These are phyloP conservation scores for Immersiporthe knoxdaviesiana DNA, from an alignment of 2,329 filamentous ascomycete species.

Conservation along the genomic window DNA sequence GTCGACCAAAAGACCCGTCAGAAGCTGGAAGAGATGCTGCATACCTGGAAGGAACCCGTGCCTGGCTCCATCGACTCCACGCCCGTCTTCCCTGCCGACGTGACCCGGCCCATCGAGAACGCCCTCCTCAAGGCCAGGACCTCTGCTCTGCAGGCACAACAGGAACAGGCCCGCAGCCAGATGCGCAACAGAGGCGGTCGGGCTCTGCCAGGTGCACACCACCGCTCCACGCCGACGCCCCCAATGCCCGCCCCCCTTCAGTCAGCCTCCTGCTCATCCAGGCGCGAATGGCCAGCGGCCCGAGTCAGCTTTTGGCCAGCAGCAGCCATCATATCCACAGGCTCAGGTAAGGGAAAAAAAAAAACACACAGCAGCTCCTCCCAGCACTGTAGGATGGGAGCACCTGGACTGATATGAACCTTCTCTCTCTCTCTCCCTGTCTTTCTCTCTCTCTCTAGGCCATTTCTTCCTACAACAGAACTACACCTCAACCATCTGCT, in stretches of 20 bases:
- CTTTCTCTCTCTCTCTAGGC: conserved; percentile 26
- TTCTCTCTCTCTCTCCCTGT: background rate
- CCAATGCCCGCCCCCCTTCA: conserved; percentile 49
- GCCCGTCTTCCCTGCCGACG: conserved; percentile 86
- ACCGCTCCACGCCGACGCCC: conserved; percentile 78
- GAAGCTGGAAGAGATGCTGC: conserved; percentile 96
- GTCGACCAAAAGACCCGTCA: conserved; percentile 81
- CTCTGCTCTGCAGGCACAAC: conserved; percentile 62
- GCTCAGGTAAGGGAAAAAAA: conserved; percentile 32
- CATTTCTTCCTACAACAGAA: conserved; percentile 32
- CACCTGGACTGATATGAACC: conserved; percentile 28
- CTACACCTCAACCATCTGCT: conserved; percentile 43
- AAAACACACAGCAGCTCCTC: background rate
- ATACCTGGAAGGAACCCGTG: conserved; percentile 97
- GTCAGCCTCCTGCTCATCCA: conserved; percentile 43
- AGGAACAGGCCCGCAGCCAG: conserved; percentile 58
- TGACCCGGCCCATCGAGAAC: conserved; percentile 90
- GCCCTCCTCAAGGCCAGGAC: conserved; percentile 82
- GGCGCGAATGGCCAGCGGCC: conserved; percentile 38
- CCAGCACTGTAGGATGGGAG: no score
- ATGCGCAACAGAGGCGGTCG: conserved; percentile 56
- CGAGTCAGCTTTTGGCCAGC: conserved; percentile 30
- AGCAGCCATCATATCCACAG: conserved; percentile 33
- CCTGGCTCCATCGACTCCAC: conserved; percentile 91
- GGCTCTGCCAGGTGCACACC: conserved; percentile 50